phyloP scores from a whole-genome alignment of 148 eudicot genomes.

The Heliamphora exappendiculata region DNA sequence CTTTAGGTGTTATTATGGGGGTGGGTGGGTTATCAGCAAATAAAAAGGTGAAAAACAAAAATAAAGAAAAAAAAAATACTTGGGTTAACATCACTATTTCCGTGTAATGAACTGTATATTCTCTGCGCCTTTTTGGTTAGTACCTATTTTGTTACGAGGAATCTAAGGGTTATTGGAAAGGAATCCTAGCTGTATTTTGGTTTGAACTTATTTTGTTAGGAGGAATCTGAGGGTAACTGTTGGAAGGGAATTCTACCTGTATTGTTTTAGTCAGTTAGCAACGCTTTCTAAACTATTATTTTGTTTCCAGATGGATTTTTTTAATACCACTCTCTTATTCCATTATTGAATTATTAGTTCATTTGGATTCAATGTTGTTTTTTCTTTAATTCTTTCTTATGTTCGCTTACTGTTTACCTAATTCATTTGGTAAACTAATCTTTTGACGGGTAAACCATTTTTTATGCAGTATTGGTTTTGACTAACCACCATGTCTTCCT shows the following conservation, averaged over 20 bases:
- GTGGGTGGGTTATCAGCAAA: background rate
- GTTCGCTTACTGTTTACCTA: background rate
- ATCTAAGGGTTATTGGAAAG: slow-evolving; percentile 47
- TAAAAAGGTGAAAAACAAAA: background rate
- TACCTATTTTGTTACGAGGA: slow-evolving; percentile 33
- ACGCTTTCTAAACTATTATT: background rate
- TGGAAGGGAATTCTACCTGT: too few species aligned
- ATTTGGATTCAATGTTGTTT: background rate
- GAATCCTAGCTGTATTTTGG: slow-evolving; percentile 46
- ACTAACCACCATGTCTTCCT: too few species aligned
- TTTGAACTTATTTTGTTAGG: background rate
- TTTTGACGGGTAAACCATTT: slow-evolving; percentile 54
- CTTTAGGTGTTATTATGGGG: background rate
- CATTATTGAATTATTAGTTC: background rate
- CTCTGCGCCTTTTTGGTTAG: background rate
- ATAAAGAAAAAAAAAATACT: too few species aligned
- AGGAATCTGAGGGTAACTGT: too few species aligned
- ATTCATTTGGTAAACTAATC: background rate
- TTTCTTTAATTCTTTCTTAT: background rate
- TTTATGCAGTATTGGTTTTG: too few species aligned
- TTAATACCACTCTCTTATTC: too few species aligned
- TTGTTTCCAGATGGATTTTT: background rate
- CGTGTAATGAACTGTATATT: background rate
- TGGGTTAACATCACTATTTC: background rate
- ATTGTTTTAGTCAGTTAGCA: too few species aligned